Base-by-base conservation (phyloP, 495 filamentous ascomycete species). In the Tuber microsphaerosporum region DNA sequence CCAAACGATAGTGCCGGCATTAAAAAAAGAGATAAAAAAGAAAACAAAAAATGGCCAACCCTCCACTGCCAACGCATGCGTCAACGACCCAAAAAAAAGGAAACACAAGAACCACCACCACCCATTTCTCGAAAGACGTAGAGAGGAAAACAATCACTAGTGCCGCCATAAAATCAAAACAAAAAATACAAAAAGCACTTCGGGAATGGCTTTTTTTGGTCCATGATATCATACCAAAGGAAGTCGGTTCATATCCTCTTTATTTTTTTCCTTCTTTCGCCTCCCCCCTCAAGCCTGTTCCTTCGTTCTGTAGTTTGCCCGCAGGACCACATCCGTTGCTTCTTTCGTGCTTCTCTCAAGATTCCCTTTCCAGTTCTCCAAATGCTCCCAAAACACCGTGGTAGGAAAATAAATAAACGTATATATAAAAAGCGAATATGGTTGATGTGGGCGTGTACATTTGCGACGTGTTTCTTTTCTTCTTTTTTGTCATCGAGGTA, bases 51-150 rank as follows among this genome's bases (percentile, higher is more conserved):
- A 61, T 75, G 46, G 73, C 76, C 76, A 78, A 78, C 76, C 76
- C 76, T 71, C 75, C 75, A 34, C 42, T 79, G 77, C 77, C 76
- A 79, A 79, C 77, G 73, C 77, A 79, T 73, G 73, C 76, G 71
- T 75, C 76, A 51, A 65, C 56, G 10, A n/a, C 48, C 48, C 22
- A 22, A 48, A 48, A 48, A 48, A 56, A 56, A 56, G 48, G 7
- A 74, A 75, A 75, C 76, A 72, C 73, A 70, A 75, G 71, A 68
- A 71, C 76, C 3, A 65, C 56, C 56, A 65, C 56, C 56, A 65
- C 75, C 74, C 76, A 46, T 78, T 78, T 76, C 70, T 69, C 65
- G 70, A 71, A 76, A 78, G 48, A 65, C n/a, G 70, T 37, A 78
- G 61, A 76, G 71, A 70, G 70, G 74, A 78, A 78, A 78, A 12